Conservation (phyloP, 192 early-diverging fungal species). For the Umbelopsis vinacea region DNA sequence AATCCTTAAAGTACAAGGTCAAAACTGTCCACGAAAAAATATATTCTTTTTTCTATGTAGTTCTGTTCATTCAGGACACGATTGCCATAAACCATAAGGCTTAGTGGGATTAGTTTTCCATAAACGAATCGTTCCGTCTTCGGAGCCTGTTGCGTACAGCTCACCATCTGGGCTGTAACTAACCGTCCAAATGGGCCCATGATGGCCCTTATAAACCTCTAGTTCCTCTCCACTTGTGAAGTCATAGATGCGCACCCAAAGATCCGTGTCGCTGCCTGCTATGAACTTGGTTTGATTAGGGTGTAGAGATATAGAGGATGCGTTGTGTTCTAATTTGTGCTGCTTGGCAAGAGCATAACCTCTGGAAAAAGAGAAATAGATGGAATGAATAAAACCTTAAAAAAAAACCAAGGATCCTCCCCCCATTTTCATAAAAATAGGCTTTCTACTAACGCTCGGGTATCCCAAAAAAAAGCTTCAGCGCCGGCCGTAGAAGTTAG, state of each 20-base stretch:
- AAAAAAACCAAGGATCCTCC: neutral
- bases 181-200: conserved; percentile 87
- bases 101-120: conserved; percentile 88
- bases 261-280: conserved; percentile 77
- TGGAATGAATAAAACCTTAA: too few relatives aligned
- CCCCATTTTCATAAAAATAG: neutral
- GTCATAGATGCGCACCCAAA: conserved; percentile 86
- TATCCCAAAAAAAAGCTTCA: conserved; percentile 73
- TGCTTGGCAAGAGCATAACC: conserved; percentile 12
- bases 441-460: conserved; percentile 56
- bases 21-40: too few relatives aligned
- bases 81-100: conserved; percentile 85
- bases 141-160: conserved; percentile 88
- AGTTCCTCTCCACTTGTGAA: conserved; percentile 77
- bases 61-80: neutral
- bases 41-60: too few relatives aligned
- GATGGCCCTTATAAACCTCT: conserved; percentile 90
- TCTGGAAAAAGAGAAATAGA: neutral
- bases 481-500: conserved; percentile 82
- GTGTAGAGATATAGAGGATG: conserved; percentile 83
- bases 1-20: neutral
- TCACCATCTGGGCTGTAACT: conserved; percentile 93
- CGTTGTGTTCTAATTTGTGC: conserved; percentile 54
- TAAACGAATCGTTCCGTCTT: conserved; percentile 90
- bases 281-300: conserved; percentile 80